Evolutionary conservation across 2,329 filamentous ascomycete genomes (phyloP).

Genomic region (Claviceps arundinis): DNA sequence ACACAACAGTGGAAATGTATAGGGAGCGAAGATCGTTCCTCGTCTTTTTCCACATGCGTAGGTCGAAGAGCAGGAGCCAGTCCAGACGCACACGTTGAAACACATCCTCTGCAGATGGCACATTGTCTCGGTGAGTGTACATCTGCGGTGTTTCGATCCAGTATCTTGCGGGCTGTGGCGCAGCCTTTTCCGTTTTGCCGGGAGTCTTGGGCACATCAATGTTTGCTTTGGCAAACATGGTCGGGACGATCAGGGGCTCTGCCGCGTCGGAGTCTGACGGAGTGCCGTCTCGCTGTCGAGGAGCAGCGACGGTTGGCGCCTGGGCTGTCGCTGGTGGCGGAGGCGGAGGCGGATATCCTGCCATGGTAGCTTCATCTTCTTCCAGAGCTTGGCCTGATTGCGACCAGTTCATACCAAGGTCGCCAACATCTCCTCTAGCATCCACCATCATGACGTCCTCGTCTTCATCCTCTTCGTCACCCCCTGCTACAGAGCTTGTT

Average conservation of each 20-base stretch:
- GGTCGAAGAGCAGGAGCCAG: constrained; percentile 86
- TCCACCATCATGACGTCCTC: constrained; percentile 48
- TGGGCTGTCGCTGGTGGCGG: constrained; percentile 55
- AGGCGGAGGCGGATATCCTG: constrained; percentile 54
- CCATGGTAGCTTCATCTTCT: constrained; percentile 63
- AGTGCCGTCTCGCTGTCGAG: constrained; percentile 47
- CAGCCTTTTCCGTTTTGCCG: constrained; percentile 32
- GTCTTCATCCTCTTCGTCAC: constrained; percentile 36
- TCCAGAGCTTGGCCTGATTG: constrained; percentile 55
- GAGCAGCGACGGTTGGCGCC: constrained; percentile 28
- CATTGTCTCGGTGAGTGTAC: constrained; percentile 48
- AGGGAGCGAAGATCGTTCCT: constrained; percentile 81
- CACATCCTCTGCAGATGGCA: constrained; percentile 70
- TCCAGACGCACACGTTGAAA: constrained; percentile 83
- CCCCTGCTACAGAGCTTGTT: constrained; percentile 19
- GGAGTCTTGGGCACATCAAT: constrained; percentile 76
- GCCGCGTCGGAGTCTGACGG: constrained; percentile 59
- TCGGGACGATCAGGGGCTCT: constrained; percentile 50
- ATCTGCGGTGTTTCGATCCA: constrained; percentile 72
- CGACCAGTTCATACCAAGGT: constrained; percentile 37
- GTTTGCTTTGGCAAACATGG: constrained; percentile 49
- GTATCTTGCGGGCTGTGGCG: constrained; percentile 59
- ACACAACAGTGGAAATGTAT: constrained; percentile 92
- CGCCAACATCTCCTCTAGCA: constrained; percentile 29
- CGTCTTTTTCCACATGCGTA: constrained; percentile 93